These are phyloP conservation scores for Phaffomyces thermotolerans DNA, from an alignment of 805 yeast species.

Conservation along the genomic window DNA sequence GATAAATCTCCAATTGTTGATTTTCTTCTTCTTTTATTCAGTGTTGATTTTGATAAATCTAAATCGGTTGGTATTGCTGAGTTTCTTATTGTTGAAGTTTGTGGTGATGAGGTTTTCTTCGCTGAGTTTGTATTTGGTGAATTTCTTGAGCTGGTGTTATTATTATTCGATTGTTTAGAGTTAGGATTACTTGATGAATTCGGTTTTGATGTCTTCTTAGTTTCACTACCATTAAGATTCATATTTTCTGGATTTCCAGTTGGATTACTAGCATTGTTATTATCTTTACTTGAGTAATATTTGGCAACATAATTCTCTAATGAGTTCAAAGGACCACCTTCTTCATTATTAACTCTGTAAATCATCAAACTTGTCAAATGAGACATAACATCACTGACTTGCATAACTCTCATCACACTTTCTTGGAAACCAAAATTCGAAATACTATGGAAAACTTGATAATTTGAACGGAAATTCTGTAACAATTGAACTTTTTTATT, in stretches of 20 bases:
- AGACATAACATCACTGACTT: conserved; percentile 74
- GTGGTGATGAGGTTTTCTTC: background rate
- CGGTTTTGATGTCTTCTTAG: background rate
- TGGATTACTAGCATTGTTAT: no score
- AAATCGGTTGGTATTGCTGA: conserved; percentile 17
- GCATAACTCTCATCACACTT: conserved; percentile 61
- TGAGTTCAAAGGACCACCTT: conserved; percentile 48
- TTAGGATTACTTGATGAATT: background rate
- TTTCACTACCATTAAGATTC: no score
- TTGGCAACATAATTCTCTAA: conserved; percentile 34
- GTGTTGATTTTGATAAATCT: conserved; percentile 28
- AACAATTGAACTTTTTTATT: conserved; percentile 15
- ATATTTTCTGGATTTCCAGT: no score
- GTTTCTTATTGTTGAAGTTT: background rate
- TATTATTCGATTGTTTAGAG: background rate
- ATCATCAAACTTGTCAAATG: conserved; percentile 59
- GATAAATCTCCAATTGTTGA: conserved; percentile 19
- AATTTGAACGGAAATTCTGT: conserved; percentile 29
- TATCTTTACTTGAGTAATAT: conserved; percentile 5
- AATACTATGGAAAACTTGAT: conserved; percentile 40
- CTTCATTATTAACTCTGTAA: conserved; percentile 40
- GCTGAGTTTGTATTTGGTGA: conserved; percentile 1
- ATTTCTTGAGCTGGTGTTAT: background rate
- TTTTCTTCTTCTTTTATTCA: conserved; percentile 29
- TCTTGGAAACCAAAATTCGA: conserved; percentile 58